Evolutionary conservation across 495 filamentous ascomycete genomes (phyloP).

Genomic region (Copromyces sp.): DNA sequence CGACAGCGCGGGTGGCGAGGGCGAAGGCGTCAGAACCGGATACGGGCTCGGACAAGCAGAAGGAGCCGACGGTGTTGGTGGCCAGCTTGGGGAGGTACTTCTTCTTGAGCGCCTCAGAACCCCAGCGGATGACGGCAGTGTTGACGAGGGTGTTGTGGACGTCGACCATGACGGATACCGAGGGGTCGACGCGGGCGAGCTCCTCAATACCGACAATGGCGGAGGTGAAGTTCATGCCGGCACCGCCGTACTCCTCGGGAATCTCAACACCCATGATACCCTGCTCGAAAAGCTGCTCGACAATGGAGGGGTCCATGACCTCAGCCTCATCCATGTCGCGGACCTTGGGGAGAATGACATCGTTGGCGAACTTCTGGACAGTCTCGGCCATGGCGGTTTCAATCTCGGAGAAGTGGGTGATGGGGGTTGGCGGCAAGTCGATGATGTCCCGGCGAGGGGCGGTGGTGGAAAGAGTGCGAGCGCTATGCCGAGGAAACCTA

Average conservation of each 20-base stretch:
- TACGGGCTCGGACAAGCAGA: conserved; percentile 90
- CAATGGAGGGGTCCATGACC: conserved; percentile 75
- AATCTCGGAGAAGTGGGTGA: conserved; percentile 84
- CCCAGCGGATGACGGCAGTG: conserved; percentile 83
- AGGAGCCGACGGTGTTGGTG: conserved; percentile 85
- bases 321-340: conserved; percentile 98
- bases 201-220: conserved; percentile 97
- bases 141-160: conserved; percentile 98
- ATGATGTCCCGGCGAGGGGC: conserved; percentile 46
- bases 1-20: conserved; percentile 74
- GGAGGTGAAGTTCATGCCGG: conserved; percentile 97
- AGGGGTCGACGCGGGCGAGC: conserved; percentile 86
- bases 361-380: conserved; percentile 82
- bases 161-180: conserved; percentile 85
- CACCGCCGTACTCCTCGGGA: conserved; percentile 90
- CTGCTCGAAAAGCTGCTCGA: conserved; percentile 94
- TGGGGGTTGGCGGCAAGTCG: conserved; percentile 77
- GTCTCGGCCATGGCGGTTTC: conserved; percentile 81
- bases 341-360: conserved; percentile 81
- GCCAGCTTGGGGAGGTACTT: conserved; percentile 82
- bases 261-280: conserved; percentile 97
- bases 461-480: conserved; percentile 65
- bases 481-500: conserved; percentile 21
- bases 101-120: conserved; percentile 59
- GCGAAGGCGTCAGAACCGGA: conserved; percentile 96